Percentiles rank a stretch among this genome's conserved stretches.
Evolutionary conservation across 495 filamentous ascomycete genomes (phyloP).

Genomic region (Annulohypoxylon stygium): DNA sequence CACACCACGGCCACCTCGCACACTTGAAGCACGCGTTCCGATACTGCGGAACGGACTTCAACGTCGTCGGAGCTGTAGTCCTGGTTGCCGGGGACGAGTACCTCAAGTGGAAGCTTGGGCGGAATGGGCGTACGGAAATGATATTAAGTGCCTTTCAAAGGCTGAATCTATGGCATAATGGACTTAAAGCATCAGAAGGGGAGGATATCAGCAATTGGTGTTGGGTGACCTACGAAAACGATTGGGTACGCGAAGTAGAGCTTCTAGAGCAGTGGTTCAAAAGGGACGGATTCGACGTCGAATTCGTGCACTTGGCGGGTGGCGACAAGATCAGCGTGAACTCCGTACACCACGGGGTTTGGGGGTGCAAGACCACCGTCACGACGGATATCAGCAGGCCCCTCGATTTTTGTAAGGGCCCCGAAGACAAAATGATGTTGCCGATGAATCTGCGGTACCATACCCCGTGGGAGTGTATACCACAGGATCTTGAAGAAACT

Average conservation of each 20-base stretch:
- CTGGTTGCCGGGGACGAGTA: constrained; percentile 26
- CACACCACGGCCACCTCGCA: constrained; percentile 43
- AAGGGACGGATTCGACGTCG: constrained; percentile 8
- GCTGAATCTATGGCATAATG: constrained; percentile 13
- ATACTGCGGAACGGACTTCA: constrained; percentile 21
- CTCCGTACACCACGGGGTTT: constrained; percentile 13
- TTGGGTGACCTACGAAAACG: constrained; percentile 25
- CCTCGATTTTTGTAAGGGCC: constrained; percentile 17
- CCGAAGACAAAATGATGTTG: neutral
- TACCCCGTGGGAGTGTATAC: neutral
- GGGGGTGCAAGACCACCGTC: constrained; percentile 21
- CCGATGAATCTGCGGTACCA: constrained; percentile 9
- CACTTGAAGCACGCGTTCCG: constrained; percentile 35
- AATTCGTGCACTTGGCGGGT: constrained; percentile 34
- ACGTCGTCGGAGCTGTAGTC: constrained; percentile 27
- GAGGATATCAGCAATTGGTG: constrained; percentile 8
- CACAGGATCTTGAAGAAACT: neutral
- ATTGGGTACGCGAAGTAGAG: constrained; percentile 1
- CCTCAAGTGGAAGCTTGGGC: constrained; percentile 15
- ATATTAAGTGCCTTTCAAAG: constrained; percentile 8
- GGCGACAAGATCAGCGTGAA: constrained; percentile 27
- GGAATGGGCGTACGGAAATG: neutral
- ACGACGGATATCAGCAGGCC: constrained; percentile 33
- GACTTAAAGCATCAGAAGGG: neutral
- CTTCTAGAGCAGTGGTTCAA: neutral